phyloP scores from a whole-genome alignment of 2,329 filamentous ascomycete genomes.

The Pseudogymnoascus sp. region DNA sequence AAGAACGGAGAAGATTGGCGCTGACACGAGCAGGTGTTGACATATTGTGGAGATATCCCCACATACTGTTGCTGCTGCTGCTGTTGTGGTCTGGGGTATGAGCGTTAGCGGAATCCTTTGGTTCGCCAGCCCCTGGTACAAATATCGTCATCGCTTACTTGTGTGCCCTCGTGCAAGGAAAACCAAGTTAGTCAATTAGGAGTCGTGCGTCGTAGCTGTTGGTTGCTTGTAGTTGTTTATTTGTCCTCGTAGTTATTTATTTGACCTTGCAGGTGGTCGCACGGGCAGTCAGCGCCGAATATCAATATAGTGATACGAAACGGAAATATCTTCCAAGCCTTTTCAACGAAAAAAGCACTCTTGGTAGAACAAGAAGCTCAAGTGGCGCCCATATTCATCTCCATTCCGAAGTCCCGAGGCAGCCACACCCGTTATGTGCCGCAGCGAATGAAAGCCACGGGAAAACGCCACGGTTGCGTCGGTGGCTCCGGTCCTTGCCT shows the following conservation, averaged over 20 bases:
- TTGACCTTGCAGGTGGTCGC: background rate
- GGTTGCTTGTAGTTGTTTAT: too few relatives aligned
- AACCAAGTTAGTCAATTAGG: background rate
- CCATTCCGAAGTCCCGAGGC: background rate
- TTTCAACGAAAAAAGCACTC: background rate
- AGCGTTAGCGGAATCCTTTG: background rate
- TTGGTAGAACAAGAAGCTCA: background rate
- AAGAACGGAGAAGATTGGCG: background rate
- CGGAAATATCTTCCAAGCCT: background rate
- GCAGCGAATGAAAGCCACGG: background rate
- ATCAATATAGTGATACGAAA: background rate
- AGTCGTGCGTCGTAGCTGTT: background rate
- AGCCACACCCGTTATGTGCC: background rate
- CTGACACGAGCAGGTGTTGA: background rate
- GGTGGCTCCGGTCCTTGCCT: background rate
- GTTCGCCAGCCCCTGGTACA: background rate
- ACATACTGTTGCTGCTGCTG: background rate
- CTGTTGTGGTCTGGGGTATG: background rate
- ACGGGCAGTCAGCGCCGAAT: background rate
- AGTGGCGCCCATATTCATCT: background rate
- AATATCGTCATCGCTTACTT: background rate
- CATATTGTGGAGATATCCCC: conserved; percentile 5
- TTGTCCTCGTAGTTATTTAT: too few relatives aligned
- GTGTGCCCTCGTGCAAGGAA: background rate
- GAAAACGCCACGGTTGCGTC: background rate